phyloP scores from a whole-genome alignment of 2,329 filamentous ascomycete species.

The Paraphaeosphaeria sporulosa region DNA sequence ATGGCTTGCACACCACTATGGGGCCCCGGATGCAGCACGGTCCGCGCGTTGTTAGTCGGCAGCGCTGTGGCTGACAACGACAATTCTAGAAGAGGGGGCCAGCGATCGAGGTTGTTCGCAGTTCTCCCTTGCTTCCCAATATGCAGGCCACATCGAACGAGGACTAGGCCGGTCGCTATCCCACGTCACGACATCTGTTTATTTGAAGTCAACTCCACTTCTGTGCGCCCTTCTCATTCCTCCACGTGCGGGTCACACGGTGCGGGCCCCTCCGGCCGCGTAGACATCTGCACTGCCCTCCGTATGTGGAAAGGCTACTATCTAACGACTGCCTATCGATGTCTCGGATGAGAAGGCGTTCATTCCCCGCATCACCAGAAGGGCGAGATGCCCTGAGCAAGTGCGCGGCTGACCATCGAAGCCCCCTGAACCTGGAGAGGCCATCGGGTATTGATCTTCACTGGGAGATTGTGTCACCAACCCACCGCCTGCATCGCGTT shows the following conservation, averaged over 20 bases:
- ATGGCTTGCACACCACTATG: constrained; percentile 18
- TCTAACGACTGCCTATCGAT: constrained; percentile 16
- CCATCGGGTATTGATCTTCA: constrained; percentile 14
- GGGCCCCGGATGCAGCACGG: constrained; percentile 18
- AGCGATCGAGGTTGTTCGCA: constrained; percentile 1
- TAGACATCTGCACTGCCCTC: constrained; percentile 29
- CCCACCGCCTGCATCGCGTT: constrained; percentile 13
- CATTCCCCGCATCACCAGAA: constrained; percentile 7
- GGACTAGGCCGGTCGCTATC: constrained; percentile 18
- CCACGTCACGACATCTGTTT: constrained; percentile 22
- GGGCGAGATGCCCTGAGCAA: constrained; percentile 4
- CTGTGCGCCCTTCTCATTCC: constrained; percentile 16
- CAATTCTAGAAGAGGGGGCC: constrained; percentile 21
- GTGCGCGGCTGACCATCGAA: constrained; percentile 10
- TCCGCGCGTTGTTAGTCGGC: constrained; percentile 13
- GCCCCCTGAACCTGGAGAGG: constrained; percentile 4
- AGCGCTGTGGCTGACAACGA: constrained; percentile 8
- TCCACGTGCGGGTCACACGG: constrained; percentile 36
- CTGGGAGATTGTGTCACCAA: constrained; percentile 18
- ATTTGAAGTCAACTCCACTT: constrained; percentile 6
- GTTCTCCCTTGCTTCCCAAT: constrained; percentile 33
- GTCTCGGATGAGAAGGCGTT: constrained; percentile 15
- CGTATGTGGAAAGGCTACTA: constrained; percentile 26
- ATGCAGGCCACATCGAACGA: constrained; percentile 22
- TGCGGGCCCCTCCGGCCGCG: constrained; percentile 23